These are phyloP conservation scores for Blastobotrys proliferans DNA, from an alignment of 1,139 yeast genomes.

Conservation along the genomic window DNA sequence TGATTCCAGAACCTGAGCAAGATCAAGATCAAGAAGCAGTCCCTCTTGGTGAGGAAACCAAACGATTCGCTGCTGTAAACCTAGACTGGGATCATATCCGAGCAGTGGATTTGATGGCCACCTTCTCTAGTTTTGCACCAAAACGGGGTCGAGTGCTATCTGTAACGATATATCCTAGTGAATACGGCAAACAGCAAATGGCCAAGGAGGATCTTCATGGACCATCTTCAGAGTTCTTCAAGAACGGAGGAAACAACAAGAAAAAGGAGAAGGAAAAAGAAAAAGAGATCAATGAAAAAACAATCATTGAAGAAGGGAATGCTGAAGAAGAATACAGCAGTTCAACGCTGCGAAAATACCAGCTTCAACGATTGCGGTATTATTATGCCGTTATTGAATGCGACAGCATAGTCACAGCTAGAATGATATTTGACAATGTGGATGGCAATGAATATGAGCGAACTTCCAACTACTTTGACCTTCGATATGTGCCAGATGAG, in stretches of 20 bases:
- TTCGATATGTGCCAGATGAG: conserved; percentile 88
- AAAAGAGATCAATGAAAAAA: conserved; percentile 29
- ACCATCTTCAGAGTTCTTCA: conserved; percentile 82
- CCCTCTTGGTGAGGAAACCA: conserved; percentile 82
- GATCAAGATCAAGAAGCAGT: conserved; percentile 56
- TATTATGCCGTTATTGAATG: conserved; percentile 92
- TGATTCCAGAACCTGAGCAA: conserved; percentile 60
- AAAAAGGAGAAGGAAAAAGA: conserved; percentile 35
- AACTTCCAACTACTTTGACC: conserved; percentile 89
- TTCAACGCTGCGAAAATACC: conserved; percentile 57
- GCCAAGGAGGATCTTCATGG: conserved; percentile 87
- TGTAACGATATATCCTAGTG: conserved; percentile 84
- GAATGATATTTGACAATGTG: conserved; percentile 73
- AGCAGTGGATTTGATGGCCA: conserved; percentile 84
- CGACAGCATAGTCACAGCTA: conserved; percentile 69
- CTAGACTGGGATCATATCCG: conserved; percentile 95
- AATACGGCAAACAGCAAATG: conserved; percentile 91
- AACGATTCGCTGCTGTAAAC: conserved; percentile 84
- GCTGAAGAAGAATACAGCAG: conserved; percentile 46
- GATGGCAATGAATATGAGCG: conserved; percentile 97
- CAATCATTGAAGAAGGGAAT: conserved; percentile 33
- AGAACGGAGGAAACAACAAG: conserved; percentile 31
- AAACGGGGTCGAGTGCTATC: conserved; percentile 62
- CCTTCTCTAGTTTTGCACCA: conserved; percentile 85
- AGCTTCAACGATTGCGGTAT: conserved; percentile 78